Base-by-base conservation (phyloP, 352 stramenopile species). In the Globisporangium spinosum region DNA sequence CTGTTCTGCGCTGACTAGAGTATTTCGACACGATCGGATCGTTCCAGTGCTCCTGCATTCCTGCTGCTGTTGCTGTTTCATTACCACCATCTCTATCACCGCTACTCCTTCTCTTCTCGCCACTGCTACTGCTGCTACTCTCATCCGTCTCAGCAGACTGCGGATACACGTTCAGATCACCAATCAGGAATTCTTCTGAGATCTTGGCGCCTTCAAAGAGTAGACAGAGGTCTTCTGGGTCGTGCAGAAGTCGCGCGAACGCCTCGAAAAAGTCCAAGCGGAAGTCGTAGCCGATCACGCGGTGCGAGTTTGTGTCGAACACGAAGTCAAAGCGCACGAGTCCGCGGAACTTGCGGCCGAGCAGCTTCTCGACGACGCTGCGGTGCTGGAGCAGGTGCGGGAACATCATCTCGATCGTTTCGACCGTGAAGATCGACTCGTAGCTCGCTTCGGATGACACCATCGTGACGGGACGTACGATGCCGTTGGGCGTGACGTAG, bases 401-500 rank as follows among this genome's bases (percentile, higher is more conserved):
- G 60, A 89, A 88, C 70, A 89, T 86, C 32, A 81, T 59, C 35
- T 80, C 70, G 38, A 90, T 65, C 10, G 79, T 89, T 32, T 76
- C 72, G 10, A 64, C 57, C 13, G 80, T 80, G 55, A 89, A 75
- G 15, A 76, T 32, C 22, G 77, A 64, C 25, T 77, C 75, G 61
- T 82, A 88, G 43, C 65, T 75, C 40, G 78, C 78, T 13, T 74
- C 64, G 4, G 77, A 78, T 0, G 71, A 77, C 29, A 88, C 77
- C 27, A 86, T 72, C 10, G 78, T 57, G 7, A 70, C 40, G 6
- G 67, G 40, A 2, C 61, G 56, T 1, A 58, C 67, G 1, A 23
- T 9, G 22, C 70, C 70, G 56, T 66, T 63, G 22, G 61, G 38
- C 5, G 70, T 63, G 22, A 67, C 49, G 32, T 70, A 64, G 56